A percentile compares a stretch with the other conserved stretches of the same genome.
Conservation (phyloP, 148 eudicot species). For the Persicaria tinctoria region DNA sequence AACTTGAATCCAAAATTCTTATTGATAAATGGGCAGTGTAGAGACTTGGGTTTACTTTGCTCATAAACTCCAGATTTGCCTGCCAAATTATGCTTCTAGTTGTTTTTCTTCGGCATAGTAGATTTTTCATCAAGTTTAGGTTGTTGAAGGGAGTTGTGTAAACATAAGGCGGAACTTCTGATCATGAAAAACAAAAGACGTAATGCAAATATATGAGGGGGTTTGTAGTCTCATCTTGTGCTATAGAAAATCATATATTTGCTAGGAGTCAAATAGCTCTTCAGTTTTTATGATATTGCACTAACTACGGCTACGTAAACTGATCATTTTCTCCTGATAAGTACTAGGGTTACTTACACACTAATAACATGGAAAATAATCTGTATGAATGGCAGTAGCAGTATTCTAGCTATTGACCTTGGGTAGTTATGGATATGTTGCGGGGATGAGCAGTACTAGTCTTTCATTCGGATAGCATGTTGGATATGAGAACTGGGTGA, state of each 20-base stretch:
- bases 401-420: not conserved
- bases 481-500: not conserved
- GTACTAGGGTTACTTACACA: not conserved
- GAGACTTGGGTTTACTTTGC: not conserved
- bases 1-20: not conserved
- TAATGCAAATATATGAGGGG: not conserved
- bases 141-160: not conserved
- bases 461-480: not conserved
- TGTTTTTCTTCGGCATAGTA: not conserved
- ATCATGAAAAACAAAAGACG: too few relatives aligned
- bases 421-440: not conserved
- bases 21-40: not conserved
- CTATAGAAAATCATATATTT: not conserved
- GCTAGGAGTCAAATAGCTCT: not conserved
- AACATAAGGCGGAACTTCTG: not conserved
- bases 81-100: conserved; percentile 5
- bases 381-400: not conserved
- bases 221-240: not conserved
- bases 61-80: not conserved
- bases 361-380: not conserved
- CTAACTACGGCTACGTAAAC: not conserved
- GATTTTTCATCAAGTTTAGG: not conserved
- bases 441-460: not conserved
- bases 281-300: not conserved
- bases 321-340: not conserved